Evolutionary conservation across 768 basidiomycete species (phyloP).

Genomic region (Collybia sp.): DNA sequence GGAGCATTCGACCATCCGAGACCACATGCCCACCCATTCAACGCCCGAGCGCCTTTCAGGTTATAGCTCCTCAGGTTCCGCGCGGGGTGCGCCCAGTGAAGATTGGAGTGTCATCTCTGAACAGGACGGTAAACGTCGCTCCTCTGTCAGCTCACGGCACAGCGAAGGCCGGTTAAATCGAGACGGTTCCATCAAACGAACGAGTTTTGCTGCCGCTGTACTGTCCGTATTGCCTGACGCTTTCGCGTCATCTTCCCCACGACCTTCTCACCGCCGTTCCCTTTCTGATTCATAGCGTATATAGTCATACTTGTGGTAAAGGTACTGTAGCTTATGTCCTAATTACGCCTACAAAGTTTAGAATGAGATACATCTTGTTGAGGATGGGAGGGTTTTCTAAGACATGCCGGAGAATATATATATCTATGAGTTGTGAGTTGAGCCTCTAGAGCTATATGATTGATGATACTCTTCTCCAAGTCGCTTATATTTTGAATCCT

Average conservation of each 20-base stretch:
- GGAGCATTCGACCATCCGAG: constrained; percentile 33
- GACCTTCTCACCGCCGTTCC: constrained; percentile 34
- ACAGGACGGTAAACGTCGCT: constrained; percentile 49
- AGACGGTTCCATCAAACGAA: constrained; percentile 46
- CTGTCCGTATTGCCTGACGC: constrained; percentile 59
- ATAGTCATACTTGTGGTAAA: too few relatives aligned
- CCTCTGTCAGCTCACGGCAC: constrained; percentile 48
- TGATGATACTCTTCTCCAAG: too few relatives aligned
- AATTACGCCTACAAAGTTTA: too few relatives aligned
- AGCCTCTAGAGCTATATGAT: too few relatives aligned
- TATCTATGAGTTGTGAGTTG: not conserved
- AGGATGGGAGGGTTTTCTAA: too few relatives aligned
- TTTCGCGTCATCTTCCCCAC: constrained; percentile 36
- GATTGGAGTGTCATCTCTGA: constrained; percentile 90
- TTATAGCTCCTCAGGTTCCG: constrained; percentile 54
- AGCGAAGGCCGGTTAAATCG: constrained; percentile 31
- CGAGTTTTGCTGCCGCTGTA: constrained; percentile 57
- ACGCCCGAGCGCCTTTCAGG: constrained; percentile 36
- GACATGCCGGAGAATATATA: not conserved
- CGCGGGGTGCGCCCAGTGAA: constrained; percentile 56
- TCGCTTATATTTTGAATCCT: constrained; percentile 75
- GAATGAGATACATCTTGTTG: too few relatives aligned
- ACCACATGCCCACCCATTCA: constrained; percentile 18
- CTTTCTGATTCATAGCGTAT: constrained; percentile 19
- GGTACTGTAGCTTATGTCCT: too few relatives aligned